Evolutionary conservation across 2,329 filamentous ascomycete species (phyloP).

Genomic region (Fusarium heterosporum): DNA sequence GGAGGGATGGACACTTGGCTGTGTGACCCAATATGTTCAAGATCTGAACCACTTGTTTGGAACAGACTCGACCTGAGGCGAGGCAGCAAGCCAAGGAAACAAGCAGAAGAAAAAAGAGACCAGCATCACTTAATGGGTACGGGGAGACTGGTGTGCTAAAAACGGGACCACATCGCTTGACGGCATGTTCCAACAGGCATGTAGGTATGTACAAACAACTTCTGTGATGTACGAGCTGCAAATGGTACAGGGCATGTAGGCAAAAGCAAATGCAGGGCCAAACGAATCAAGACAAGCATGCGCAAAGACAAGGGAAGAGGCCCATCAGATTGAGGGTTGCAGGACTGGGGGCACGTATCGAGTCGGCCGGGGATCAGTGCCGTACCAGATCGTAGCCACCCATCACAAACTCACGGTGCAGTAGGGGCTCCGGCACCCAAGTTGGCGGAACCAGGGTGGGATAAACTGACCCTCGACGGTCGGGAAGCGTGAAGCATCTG

Average conservation of each 20-base stretch:
- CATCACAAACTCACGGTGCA: constrained; percentile 32
- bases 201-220: constrained; percentile 18
- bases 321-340: constrained; percentile 22
- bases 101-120: constrained; percentile 35
- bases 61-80: constrained; percentile 51
- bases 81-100: constrained; percentile 46
- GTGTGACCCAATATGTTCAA: constrained; percentile 53
- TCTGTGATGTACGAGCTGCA: constrained; percentile 23
- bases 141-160: constrained; percentile 36
- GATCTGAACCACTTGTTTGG: constrained; percentile 54
- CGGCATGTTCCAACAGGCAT: constrained; percentile 34
- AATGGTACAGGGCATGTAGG: constrained; percentile 28
- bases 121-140: constrained; percentile 44
- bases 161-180: constrained; percentile 38
- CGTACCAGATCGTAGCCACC: constrained; percentile 43
- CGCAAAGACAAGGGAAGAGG: constrained; percentile 32
- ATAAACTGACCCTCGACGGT: constrained; percentile 44
- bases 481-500: constrained; percentile 47
- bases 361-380: constrained; percentile 36
- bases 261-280: constrained; percentile 38
- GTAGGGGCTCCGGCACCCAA: constrained; percentile 48
- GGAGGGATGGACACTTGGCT: constrained; percentile 48
- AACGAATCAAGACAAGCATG: constrained; percentile 36
- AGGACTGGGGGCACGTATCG: constrained; percentile 34
- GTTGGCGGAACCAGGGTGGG: constrained; percentile 50